Evolutionary conservation across 345 rosid species (phyloP).

Genomic region (Salix purpurea): DNA sequence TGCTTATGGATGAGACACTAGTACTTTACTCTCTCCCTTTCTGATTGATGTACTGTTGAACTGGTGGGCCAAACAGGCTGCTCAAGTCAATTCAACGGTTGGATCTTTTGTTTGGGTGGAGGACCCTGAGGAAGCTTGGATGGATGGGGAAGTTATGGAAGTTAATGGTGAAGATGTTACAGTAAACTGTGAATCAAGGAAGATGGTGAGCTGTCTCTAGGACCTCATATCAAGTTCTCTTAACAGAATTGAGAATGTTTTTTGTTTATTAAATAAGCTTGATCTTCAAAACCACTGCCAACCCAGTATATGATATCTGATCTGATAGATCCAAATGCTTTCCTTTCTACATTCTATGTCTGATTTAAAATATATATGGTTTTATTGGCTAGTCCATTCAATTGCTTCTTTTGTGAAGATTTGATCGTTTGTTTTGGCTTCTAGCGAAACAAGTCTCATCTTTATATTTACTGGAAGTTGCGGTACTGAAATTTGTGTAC

Average conservation of each 20-base stretch:
- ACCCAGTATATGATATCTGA: neutral
- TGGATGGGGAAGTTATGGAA: conserved; percentile 30
- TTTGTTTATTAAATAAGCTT: neutral
- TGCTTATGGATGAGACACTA: neutral
- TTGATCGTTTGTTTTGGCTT: neutral
- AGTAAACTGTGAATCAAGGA: conserved; percentile 15
- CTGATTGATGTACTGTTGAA: conserved; percentile 10
- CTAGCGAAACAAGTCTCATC: neutral
- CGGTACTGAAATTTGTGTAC: neutral
- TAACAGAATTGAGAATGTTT: neutral
- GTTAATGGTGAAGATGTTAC: conserved; percentile 20
- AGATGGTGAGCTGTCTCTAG: conserved; percentile 13
- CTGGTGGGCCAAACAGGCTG: conserved; percentile 13
- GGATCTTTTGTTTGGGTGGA: conserved; percentile 27
- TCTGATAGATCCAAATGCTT: neutral
- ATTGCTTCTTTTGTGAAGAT: neutral
- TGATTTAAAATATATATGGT: neutral
- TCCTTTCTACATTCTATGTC: neutral
- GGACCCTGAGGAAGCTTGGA: conserved; percentile 29
- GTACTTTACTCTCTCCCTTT: neutral
- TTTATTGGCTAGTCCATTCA: neutral
- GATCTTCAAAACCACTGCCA: neutral
- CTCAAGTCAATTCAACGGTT: conserved; percentile 3
- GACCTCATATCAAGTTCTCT: neutral
- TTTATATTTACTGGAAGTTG: neutral